Percentiles rank a stretch among this genome's conserved stretches.
Evolutionary conservation across 139 green algal genomes (phyloP).

Genomic region (Asterochloris erici): DNA sequence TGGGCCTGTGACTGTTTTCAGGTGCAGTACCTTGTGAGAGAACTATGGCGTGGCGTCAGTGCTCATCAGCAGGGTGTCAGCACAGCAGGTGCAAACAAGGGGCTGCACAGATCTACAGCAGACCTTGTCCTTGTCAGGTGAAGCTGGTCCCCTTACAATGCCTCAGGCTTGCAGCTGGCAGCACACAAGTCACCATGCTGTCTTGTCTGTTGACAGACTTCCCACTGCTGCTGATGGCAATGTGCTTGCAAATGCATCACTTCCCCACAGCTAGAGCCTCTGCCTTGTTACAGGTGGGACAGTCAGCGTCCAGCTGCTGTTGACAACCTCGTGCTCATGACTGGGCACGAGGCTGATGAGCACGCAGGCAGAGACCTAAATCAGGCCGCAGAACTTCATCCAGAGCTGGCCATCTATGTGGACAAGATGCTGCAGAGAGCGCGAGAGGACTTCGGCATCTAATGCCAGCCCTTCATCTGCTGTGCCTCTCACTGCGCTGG

Average conservation of each 20-base stretch:
- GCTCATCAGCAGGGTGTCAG: conserved; percentile 19
- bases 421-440: too few relatives aligned
- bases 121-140: conserved; percentile 73
- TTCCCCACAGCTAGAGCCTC: background rate
- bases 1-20: conserved; percentile 2
- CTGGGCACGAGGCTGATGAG: conserved; percentile 66
- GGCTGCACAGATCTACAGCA: conserved; percentile 57
- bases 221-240: background rate
- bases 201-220: background rate
- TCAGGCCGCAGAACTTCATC: too few relatives aligned
- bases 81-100: conserved; percentile 51
- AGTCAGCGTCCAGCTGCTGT: conserved; percentile 43
- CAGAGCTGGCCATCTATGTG: too few relatives aligned
- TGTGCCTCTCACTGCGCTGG: too few relatives aligned
- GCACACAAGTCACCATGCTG: background rate
- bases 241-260: background rate
- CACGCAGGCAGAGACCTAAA: conserved; percentile 28
- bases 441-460: too few relatives aligned
- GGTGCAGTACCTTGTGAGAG: conserved; percentile 43
- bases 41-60: conserved; percentile 63
- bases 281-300: conserved; percentile 49
- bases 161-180: background rate
- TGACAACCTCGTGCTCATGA: conserved; percentile 92
- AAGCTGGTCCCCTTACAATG: background rate
- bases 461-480: too few relatives aligned